phyloP scores from a whole-genome alignment of 2,329 filamentous ascomycete genomes.

The Paradendryphiella salina region DNA sequence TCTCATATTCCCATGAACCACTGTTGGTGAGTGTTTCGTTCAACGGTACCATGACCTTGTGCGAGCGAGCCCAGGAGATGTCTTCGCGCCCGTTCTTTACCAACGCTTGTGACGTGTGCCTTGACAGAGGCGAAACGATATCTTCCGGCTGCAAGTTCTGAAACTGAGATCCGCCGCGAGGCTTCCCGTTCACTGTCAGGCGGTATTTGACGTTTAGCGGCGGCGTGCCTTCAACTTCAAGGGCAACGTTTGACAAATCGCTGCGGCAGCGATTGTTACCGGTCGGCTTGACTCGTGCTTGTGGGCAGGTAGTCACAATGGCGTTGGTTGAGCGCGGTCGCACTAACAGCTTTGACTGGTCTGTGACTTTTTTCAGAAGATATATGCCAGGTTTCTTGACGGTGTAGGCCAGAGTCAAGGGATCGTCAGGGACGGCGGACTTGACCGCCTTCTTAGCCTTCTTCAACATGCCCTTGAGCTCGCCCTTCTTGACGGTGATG shows the following conservation, averaged over 20 bases:
- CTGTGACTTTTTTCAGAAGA: constrained; percentile 78
- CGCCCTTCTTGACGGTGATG: constrained; percentile 72
- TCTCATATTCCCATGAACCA: constrained; percentile 84
- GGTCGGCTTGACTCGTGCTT: constrained; percentile 69
- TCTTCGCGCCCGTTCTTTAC: constrained; percentile 64
- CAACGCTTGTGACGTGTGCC: constrained; percentile 60
- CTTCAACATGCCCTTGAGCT: constrained; percentile 75
- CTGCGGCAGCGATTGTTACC: constrained; percentile 75
- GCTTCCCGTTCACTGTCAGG: constrained; percentile 78
- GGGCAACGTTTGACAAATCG: constrained; percentile 80
- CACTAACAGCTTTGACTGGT: constrained; percentile 92
- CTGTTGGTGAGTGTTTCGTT: constrained; percentile 84
- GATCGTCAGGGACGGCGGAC: constrained; percentile 55
- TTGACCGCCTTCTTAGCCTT: constrained; percentile 64
- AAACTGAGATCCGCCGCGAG: constrained; percentile 78
- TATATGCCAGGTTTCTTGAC: constrained; percentile 90
- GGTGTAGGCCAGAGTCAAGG: constrained; percentile 70
- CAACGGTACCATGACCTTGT: constrained; percentile 75
- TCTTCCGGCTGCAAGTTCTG: constrained; percentile 93
- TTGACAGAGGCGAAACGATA: constrained; percentile 75
- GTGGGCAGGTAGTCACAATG: constrained; percentile 83
- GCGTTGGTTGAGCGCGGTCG: constrained; percentile 75
- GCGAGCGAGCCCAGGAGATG: constrained; percentile 77
- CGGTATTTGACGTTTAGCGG: constrained; percentile 93
- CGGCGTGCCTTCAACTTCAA: constrained; percentile 85